Percentiles rank a stretch among this genome's conserved stretches.
Evolutionary conservation across 2,329 filamentous ascomycete genomes (phyloP).

Genomic region (Endocalyx cinctus): DNA sequence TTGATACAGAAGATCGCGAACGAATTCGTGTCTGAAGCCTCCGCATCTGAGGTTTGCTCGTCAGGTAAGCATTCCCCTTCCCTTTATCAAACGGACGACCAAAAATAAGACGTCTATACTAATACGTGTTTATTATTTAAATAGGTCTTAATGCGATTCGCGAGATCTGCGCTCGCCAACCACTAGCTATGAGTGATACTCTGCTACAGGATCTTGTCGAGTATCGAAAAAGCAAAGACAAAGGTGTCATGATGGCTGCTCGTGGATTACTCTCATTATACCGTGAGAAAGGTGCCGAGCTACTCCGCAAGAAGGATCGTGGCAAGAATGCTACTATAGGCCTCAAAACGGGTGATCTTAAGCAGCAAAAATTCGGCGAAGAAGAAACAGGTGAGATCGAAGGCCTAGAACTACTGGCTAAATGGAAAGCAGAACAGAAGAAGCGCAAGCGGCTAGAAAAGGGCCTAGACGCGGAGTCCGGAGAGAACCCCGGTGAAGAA

Average conservation of each 20-base stretch:
- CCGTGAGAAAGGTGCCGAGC: conserved; percentile 82
- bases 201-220: conserved; percentile 93
- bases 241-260: conserved; percentile 98
- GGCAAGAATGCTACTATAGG: conserved; percentile 88
- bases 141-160: conserved; percentile 92
- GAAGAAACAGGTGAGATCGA: conserved; percentile 78
- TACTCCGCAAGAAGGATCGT: conserved; percentile 84
- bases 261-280: conserved; percentile 88
- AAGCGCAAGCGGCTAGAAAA: conserved; percentile 66
- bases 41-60: conserved; percentile 79
- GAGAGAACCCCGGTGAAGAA: conserved; percentile 56
- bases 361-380: conserved; percentile 77
- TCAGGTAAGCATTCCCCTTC: not conserved
- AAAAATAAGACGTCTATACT: too few relatives aligned
- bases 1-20: conserved; percentile 94
- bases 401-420: conserved; percentile 82
- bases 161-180: conserved; percentile 88
- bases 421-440: conserved; percentile 90
- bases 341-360: conserved; percentile 68
- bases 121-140: too few relatives aligned
- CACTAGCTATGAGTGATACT: conserved; percentile 93
- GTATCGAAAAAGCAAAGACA: conserved; percentile 96
- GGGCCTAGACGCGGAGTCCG: conserved; percentile 59
- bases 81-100: not conserved
- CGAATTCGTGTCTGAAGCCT: conserved; percentile 94